A percentile compares a stretch with the other conserved stretches of the same genome.
Evolutionary conservation across 2,329 filamentous ascomycete genomes (phyloP).

Genomic region (Aspergillus fructus): DNA sequence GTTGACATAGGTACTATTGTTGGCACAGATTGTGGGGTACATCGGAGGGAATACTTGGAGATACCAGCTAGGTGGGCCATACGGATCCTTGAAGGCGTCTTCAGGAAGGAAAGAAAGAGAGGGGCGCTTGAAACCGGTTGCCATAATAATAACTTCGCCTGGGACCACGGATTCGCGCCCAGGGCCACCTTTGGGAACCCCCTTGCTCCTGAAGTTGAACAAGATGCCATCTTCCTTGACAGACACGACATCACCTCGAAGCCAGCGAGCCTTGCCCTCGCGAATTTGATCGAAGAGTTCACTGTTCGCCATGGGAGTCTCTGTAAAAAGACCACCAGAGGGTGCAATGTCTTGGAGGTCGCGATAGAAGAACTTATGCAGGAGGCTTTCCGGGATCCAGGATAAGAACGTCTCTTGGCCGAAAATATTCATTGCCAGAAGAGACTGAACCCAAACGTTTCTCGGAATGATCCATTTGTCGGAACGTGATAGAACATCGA

Average conservation of each 20-base stretch:
- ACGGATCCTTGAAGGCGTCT: conserved; percentile 70
- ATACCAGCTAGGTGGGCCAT: conserved; percentile 82
- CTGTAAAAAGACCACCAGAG: conserved; percentile 70
- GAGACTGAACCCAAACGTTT: conserved; percentile 69
- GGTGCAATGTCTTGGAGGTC: conserved; percentile 75
- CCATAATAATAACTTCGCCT: conserved; percentile 77
- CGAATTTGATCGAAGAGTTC: conserved; percentile 76
- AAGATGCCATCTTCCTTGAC: conserved; percentile 64
- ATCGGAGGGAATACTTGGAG: conserved; percentile 78
- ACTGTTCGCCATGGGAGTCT: conserved; percentile 85
- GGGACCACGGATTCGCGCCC: conserved; percentile 66
- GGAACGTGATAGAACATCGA: conserved; percentile 70
- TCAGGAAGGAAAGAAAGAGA: conserved; percentile 71
- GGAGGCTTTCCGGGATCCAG: conserved; percentile 73
- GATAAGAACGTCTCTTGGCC: conserved; percentile 74
- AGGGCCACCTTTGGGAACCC: conserved; percentile 73
- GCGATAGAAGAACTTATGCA: conserved; percentile 78
- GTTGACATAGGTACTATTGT: conserved; percentile 80
- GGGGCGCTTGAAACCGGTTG: conserved; percentile 77
- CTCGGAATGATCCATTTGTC: conserved; percentile 89
- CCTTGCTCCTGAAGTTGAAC: conserved; percentile 70
- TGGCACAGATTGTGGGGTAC: conserved; percentile 72
- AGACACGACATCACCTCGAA: conserved; percentile 73
- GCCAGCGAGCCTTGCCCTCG: conserved; percentile 70
- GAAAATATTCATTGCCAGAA: conserved; percentile 76